A percentile compares a stretch with the other conserved stretches of the same genome.
Evolutionary conservation across 805 yeast species (phyloP).

Genomic region (Tetrapisispora nanseiensis): DNA sequence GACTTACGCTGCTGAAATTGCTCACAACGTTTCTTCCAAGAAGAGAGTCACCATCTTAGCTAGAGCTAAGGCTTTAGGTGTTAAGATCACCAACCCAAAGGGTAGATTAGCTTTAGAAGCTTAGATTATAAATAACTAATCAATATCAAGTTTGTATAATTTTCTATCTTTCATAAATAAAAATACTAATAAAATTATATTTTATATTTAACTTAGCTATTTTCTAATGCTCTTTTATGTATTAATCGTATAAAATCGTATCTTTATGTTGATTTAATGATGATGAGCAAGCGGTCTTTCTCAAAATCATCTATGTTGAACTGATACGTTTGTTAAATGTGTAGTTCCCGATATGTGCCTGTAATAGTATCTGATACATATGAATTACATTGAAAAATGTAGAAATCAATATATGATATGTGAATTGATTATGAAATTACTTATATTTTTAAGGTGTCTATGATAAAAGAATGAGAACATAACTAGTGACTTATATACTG

Average conservation of each 20-base stretch:
- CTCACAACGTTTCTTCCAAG: conserved; percentile 96
- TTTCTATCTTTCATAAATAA: conserved; percentile 5
- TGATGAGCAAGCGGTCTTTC: too few relatives aligned
- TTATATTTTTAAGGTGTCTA: conserved; percentile 1
- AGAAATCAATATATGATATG: background rate
- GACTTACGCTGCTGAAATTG: conserved; percentile 99
- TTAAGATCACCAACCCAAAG: conserved; percentile 98
- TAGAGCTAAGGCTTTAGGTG: conserved; percentile 96
- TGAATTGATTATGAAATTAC: background rate
- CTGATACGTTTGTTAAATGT: too few relatives aligned
- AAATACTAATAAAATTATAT: conserved; percentile 4
- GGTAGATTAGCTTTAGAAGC: conserved; percentile 98
- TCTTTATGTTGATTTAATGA: too few relatives aligned
- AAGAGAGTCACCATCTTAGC: conserved; percentile 95
- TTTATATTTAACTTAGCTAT: conserved; percentile 1
- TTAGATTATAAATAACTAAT: conserved; percentile 34
- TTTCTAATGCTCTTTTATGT: background rate
- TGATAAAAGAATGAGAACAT: background rate
- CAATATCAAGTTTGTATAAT: conserved; percentile 5
- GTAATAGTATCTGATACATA: too few relatives aligned
- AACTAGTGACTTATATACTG: background rate
- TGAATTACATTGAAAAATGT: background rate
- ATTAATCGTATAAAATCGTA: background rate
- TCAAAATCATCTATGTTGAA: too few relatives aligned
- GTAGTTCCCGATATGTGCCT: too few relatives aligned